Evolutionary conservation across 306 rosid genomes (phyloP).

Genomic region (Argentina anserina): DNA sequence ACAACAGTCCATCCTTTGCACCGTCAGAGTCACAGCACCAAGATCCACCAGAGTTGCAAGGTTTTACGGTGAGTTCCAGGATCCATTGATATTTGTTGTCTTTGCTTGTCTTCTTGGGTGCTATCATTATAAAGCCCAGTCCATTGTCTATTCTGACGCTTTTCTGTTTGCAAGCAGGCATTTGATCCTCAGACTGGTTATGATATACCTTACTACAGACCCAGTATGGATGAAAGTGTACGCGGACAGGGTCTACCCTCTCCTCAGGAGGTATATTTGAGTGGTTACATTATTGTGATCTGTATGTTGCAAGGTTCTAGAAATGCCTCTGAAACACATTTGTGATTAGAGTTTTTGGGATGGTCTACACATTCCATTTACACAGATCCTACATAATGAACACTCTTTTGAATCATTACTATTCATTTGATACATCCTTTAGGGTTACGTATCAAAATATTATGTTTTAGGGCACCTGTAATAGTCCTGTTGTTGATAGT

Average conservation of each 20-base stretch:
- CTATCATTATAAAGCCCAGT: not conserved
- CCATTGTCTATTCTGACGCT: slow-evolving; percentile 23
- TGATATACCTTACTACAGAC: slow-evolving; percentile 83
- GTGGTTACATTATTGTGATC: not conserved
- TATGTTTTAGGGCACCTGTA: not conserved
- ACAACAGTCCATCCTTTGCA: slow-evolving; percentile 55
- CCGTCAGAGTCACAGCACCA: slow-evolving; percentile 66
- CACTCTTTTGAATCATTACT: not conserved
- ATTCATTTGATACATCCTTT: not conserved
- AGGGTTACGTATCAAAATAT: not conserved
- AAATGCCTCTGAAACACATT: not conserved
- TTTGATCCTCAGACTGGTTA: slow-evolving; percentile 82
- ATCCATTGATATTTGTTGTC: not conserved
- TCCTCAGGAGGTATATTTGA: slow-evolving; percentile 68
- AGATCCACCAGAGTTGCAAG: slow-evolving; percentile 73
- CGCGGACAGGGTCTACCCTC: slow-evolving; percentile 60
- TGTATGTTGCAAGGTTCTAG: not conserved
- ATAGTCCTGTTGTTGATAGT: not conserved
- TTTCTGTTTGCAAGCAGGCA: slow-evolving; percentile 54
- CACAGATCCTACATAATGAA: not conserved
- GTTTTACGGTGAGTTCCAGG: slow-evolving; percentile 68
- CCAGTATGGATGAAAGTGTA: slow-evolving; percentile 64
- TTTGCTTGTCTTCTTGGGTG: not conserved
- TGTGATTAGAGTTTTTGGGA: not conserved
- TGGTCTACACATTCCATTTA: not conserved